Conservation (phyloP, 2,329 filamentous ascomycete species). For the Calonectria crousiana region DNA sequence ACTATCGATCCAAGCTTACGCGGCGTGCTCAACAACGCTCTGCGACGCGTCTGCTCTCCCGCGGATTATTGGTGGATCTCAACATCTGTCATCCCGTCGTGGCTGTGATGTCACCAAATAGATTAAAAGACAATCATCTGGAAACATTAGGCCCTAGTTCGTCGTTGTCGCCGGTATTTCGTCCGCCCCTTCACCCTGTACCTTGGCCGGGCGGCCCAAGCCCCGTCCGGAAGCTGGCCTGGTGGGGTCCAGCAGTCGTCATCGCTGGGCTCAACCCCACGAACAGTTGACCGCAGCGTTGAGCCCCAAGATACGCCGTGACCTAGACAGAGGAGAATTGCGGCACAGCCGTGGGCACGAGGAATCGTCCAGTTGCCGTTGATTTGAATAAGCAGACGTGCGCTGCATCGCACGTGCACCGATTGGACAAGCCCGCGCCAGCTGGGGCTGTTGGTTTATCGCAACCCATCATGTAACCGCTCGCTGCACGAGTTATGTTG, state of each 20-base stretch:
- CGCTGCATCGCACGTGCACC: not conserved
- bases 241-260: not conserved
- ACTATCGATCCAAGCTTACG: not conserved
- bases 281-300: conserved; percentile 2
- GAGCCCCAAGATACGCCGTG: not conserved
- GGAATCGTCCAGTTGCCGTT: not conserved
- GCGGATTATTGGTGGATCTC: not conserved
- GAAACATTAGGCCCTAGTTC: not conserved
- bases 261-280: not conserved
- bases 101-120: not conserved
- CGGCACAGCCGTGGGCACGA: not conserved
- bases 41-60: not conserved
- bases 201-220: not conserved
- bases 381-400: not conserved
- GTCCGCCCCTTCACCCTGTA: not conserved
- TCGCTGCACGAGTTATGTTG: not conserved
- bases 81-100: not conserved
- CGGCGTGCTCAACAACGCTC: not conserved
- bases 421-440: not conserved
- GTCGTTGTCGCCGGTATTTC: not conserved
- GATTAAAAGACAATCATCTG: not conserved
- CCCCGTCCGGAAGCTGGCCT: not conserved
- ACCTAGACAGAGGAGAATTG: not conserved
- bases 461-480: no score
- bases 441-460: not conserved